Base-by-base conservation (phyloP, 805 yeast species). In the Teunomyces tritomae region DNA sequence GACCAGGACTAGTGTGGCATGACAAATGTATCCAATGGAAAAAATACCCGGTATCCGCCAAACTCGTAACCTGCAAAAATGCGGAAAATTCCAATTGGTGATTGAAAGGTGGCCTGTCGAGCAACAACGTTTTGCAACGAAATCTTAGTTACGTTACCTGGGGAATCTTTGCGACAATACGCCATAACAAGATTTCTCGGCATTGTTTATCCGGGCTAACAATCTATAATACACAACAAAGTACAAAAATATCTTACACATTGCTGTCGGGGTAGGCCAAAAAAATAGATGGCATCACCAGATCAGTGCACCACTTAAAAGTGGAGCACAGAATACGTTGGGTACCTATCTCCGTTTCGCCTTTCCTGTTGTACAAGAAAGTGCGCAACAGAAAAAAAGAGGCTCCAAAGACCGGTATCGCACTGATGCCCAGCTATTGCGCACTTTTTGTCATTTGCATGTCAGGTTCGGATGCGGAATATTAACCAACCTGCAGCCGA, bases 21-120 rank as follows among this genome's bases (percentile, higher is more conserved):
- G 40, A 37, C 40, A 37, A 37, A 26, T 26, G 14, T 24, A 14
- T 24, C 46, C 46, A 44, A 44, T 44, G 17, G 42, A 17, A 6
- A 10, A 36, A 30, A 44, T 14, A 8, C 28, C 34, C 41, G 41
- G 37, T 28, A 28, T 17, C 29, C 46, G 41, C 42, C 30, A 20
- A 28, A 14, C 34, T 37, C 28, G 29, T 26, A 37, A 37, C 40
- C 40, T 37, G 40, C 13, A 37, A 37, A 37, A 6, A 11, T 9
- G 40, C 40, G 40, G 40, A 37, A 20, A 24, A 37, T 24, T 37
- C 28, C 40, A n/a, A 10, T 26, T 37, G n/a, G 16, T 17, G 28
- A 24, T n/a, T 8, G 39, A 20, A 32, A 32, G 34, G 40, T 37
- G 40, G 29, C 16, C 29, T 24, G 29, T 37, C 40, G 36, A 26